Base-by-base conservation (phyloP, 78 protist genomes). In the Dictyostelium citrinum region DNA sequence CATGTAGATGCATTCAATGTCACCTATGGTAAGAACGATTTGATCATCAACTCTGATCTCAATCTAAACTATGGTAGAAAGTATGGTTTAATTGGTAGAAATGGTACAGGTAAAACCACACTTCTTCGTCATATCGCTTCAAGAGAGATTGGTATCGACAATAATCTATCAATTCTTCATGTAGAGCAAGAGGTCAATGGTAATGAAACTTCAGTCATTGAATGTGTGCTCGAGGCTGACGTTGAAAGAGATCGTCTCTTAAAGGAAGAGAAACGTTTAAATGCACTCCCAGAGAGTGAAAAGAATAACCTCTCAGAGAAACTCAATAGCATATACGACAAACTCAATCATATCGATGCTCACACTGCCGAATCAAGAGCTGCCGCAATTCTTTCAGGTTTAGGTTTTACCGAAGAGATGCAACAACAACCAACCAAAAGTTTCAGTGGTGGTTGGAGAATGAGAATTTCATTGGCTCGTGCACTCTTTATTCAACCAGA, bases 81-180 rank as follows among this genome's bases (percentile, higher is more conserved):
- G 82, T 98, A 98, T 81, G 99, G 99, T 29, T 90, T 98, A 74
- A 91, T 98, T 49, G 99, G 99, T 7, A 39, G 93, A 11, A 98
- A 98, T 95, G 99, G 99, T 74, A 45, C 61, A 0, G 99, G 99
- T 49, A 98, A 98, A 90, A 84, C 98, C 20, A 98, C 99, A 45
- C 85, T 98, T 78, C 86, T 98, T 58, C 77, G 98, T 51, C 67
- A 91, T 45, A 51, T 98, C 51, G 97, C 97, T 0, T 72, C 79
- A 8, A 79, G 98, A 45, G 86, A 90, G 51, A 45, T 97, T 29
- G 96, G 41, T 10, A 92, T 97, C 74, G 95, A 97, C 0, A 61
- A 82, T 45, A 61, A 55, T 84, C 31, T 98, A 14, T 51, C 95
- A 12, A 83, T 98, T 16, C 97, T 96, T 17, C 97, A 97, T 72